phyloP scores from a whole-genome alignment of 139 green algal species.

The Closterium sp. region DNA sequence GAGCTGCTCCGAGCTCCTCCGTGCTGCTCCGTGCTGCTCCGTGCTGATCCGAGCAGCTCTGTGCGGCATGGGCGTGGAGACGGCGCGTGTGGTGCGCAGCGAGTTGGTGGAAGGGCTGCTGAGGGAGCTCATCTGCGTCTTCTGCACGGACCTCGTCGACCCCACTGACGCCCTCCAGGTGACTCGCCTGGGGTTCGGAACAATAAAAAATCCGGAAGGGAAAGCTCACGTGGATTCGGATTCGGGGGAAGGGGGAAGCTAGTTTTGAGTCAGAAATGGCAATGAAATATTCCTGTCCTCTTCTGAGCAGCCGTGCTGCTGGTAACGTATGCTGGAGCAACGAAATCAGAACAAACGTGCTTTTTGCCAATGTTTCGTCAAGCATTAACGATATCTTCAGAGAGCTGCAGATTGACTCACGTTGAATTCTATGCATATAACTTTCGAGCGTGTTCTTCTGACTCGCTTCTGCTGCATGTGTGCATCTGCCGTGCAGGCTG shows the following conservation, averaged over 20 bases:
- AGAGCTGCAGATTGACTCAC: too few species aligned
- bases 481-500: slow-evolving; percentile 1
- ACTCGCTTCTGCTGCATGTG: not conserved
- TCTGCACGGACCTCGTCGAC: slow-evolving; percentile 3
- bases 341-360: too few species aligned
- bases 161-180: slow-evolving; percentile 1
- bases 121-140: slow-evolving; percentile 6
- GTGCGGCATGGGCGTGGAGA: not conserved
- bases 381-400: too few species aligned
- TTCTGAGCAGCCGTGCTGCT: too few species aligned
- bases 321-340: too few species aligned
- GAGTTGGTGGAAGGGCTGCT: not conserved
- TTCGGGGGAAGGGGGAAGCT: not conserved
- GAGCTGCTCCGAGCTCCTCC: not conserved
- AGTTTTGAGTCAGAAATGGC: too few species aligned
- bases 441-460: too few species aligned
- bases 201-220: too few species aligned
- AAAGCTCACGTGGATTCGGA: not conserved
- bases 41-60: not conserved
- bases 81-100: not conserved
- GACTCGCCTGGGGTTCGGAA: not conserved
- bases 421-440: too few species aligned
- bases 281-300: too few species aligned
- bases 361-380: too few species aligned
- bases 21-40: not conserved